These are phyloP conservation scores for Poa pratensis DNA, from an alignment of 176 grass and related monocot genomes.

Conservation along the genomic window DNA sequence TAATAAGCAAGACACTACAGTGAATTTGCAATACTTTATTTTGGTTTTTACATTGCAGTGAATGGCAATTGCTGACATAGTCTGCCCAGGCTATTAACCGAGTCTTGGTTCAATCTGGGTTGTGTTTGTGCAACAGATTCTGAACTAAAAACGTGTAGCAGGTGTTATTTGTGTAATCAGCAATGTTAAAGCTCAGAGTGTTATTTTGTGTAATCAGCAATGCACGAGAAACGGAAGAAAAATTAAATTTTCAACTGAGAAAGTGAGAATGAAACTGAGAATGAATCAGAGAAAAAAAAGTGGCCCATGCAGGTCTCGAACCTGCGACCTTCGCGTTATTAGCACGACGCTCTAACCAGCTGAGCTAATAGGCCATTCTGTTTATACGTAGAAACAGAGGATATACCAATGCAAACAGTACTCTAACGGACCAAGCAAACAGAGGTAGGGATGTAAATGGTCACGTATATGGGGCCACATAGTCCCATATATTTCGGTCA, in stretches of 20 bases:
- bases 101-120: background rate
- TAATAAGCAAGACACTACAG: background rate
- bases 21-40: background rate
- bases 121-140: background rate
- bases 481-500: no score
- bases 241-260: no score
- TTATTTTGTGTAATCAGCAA: no score
- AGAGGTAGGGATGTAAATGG: no score
- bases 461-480: no score
- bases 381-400: no score
- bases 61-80: background rate
- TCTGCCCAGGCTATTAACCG: background rate
- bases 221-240: no score
- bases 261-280: no score
- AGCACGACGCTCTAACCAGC: constrained; percentile 82
- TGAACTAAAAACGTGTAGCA: background rate
- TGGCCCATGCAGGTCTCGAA: constrained; percentile 91
- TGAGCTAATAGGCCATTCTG: constrained; percentile 13
- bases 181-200: background rate
- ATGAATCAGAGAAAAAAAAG: background rate
- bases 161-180: background rate
- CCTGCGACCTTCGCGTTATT: constrained; percentile 94
- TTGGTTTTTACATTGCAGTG: background rate
- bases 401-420: no score
- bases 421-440: no score